These are phyloP conservation scores for Polytrichum formosum DNA, from an alignment of 225 moss, liverwort and hornwort genomes.

Conservation along the genomic window DNA sequence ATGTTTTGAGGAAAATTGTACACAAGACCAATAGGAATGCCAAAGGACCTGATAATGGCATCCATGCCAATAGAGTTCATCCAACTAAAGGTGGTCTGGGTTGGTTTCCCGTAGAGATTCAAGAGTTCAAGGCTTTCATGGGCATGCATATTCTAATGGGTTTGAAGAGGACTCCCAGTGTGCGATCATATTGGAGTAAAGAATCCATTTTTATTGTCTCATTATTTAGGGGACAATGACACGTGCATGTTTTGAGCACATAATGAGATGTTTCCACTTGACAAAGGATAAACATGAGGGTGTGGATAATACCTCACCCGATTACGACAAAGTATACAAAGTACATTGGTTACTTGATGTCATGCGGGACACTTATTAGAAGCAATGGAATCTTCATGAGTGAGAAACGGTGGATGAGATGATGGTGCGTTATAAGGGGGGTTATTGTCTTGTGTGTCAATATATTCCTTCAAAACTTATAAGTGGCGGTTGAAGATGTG, in stretches of 20 bases:
- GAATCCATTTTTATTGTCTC: too few relatives aligned
- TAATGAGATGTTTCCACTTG: not conserved
- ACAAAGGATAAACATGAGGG: not conserved
- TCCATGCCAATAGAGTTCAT: too few relatives aligned
- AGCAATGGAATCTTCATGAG: not conserved
- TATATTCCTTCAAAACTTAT: not conserved
- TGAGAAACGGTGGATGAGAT: not conserved
- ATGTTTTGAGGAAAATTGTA: too few relatives aligned
- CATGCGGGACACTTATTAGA: not conserved
- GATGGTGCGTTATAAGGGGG: not conserved
- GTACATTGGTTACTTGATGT: not conserved
- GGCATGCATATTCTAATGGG: too few relatives aligned
- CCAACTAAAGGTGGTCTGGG: too few relatives aligned
- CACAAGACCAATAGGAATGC: too few relatives aligned
- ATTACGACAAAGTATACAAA: not conserved
- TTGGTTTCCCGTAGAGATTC: too few relatives aligned
- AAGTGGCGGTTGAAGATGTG: not conserved
- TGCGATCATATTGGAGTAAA: too few relatives aligned
- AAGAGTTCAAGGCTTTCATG: too few relatives aligned
- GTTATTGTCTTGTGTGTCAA: not conserved
- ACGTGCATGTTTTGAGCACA: not conserved
- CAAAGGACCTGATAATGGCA: too few relatives aligned
- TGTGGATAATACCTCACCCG: not conserved
- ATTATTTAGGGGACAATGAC: too few relatives aligned
- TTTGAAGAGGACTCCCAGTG: too few relatives aligned